phyloP scores from a whole-genome alignment of 1,284 basidiomycete genomes.

The Rhizoctonia solani region DNA sequence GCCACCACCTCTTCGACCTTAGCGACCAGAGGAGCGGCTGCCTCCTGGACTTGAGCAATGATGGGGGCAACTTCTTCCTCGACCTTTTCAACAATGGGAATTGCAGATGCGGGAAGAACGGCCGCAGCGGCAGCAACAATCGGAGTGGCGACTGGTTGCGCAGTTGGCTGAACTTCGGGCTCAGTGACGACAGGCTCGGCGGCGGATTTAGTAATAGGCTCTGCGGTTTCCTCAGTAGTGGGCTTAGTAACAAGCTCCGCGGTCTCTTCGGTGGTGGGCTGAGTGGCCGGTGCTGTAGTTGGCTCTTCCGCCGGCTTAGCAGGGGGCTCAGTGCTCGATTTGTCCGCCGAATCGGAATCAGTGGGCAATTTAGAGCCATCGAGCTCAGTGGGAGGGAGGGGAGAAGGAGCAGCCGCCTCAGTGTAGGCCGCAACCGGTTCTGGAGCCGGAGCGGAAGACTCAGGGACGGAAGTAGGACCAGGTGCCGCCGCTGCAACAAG shows the following conservation, averaged over 20 bases:
- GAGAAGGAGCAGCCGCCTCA: slow-evolving; percentile 24
- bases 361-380: background rate
- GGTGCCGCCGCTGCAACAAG: slow-evolving; percentile 18
- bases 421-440: slow-evolving; percentile 25
- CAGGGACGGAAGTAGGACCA: slow-evolving; percentile 32
- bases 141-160: slow-evolving; percentile 17
- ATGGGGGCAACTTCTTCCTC: slow-evolving; percentile 9
- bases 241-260: background rate
- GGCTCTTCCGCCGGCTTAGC: background rate
- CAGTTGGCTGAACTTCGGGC: slow-evolving; percentile 9
- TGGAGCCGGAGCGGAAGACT: slow-evolving; percentile 16
- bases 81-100: slow-evolving; percentile 1
- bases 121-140: slow-evolving; percentile 16
- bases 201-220: background rate
- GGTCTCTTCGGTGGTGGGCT: background rate
- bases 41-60: slow-evolving; percentile 6
- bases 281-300: background rate
- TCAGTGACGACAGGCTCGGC: background rate
- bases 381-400: slow-evolving; percentile 21
- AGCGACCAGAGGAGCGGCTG: slow-evolving; percentile 4
- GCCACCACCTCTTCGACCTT: slow-evolving; percentile 1
- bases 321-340: background rate
- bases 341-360: background rate
- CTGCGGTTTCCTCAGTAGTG: background rate
- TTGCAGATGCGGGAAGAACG: slow-evolving; percentile 8